These are phyloP conservation scores for Mucor velutinosus DNA, from an alignment of 371 early-diverging fungal genomes.

Conservation along the genomic window DNA sequence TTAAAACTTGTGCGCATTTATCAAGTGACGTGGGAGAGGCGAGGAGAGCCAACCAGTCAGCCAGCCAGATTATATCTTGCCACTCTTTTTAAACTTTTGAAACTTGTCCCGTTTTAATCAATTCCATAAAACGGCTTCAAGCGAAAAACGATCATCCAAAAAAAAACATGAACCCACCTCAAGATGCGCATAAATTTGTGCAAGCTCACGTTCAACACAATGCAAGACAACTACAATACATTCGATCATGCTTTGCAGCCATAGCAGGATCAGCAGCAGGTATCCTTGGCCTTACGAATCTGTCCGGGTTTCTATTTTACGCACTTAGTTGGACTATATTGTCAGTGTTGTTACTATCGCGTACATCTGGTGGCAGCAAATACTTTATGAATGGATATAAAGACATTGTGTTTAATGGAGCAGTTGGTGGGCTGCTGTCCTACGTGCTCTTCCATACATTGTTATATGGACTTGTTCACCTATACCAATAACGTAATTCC, in stretches of 20 bases:
- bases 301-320: constrained; percentile 78
- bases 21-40: background rate
- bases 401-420: constrained; percentile 67
- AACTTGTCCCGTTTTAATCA: constrained; percentile 1
- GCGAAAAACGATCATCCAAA: background rate
- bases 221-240: constrained; percentile 65
- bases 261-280: constrained; percentile 82
- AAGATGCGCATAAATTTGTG: constrained; percentile 55
- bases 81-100: constrained; percentile 2
- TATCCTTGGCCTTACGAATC: constrained; percentile 72
- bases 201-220: constrained; percentile 67
- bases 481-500: constrained; percentile 62
- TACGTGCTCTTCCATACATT: constrained; percentile 88
- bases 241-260: constrained; percentile 76
- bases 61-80: background rate
- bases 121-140: background rate
- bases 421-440: constrained; percentile 72
- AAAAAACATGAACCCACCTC: constrained; percentile 21
- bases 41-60: background rate
- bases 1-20: background rate
- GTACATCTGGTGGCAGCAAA: constrained; percentile 39
- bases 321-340: constrained; percentile 61
- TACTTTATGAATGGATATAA: constrained; percentile 54
- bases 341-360: constrained; percentile 43
- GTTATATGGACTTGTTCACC: constrained; percentile 78